Conservation (phyloP, 202 grass and related monocot genomes). For the Zoysia matrella region DNA sequence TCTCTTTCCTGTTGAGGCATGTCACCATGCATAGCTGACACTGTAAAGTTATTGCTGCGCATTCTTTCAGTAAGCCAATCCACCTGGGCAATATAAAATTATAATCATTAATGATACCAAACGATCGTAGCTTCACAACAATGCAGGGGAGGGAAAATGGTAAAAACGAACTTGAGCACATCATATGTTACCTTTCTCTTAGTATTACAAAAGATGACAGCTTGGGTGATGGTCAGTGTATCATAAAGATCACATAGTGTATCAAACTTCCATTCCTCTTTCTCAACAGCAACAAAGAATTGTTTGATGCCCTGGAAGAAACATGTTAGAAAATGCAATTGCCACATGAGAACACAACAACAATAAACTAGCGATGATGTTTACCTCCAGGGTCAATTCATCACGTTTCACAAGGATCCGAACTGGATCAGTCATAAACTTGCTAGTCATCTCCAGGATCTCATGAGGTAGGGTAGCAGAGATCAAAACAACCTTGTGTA, state of each 20-base stretch:
- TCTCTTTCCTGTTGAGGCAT: conserved; percentile 98
- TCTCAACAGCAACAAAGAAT: conserved; percentile 99
- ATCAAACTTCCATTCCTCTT: conserved; percentile 99
- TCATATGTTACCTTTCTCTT: conserved; percentile 78
- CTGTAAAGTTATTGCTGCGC: conserved; percentile 93
- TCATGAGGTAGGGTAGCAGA: conserved; percentile 94
- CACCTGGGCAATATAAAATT: conserved; percentile 61
- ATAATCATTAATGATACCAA: neutral
- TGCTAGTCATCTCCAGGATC: conserved; percentile 94
- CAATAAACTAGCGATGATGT: neutral
- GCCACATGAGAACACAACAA: conserved; percentile 1
- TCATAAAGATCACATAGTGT: conserved; percentile 97
- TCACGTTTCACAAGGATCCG: conserved; percentile 99
- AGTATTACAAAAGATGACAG: conserved; percentile 99
- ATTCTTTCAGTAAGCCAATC: conserved; percentile 96
- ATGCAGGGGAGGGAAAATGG: neutral
- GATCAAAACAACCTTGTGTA: conserved; percentile 70
- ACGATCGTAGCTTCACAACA: neutral
- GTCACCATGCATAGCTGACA: conserved; percentile 91
- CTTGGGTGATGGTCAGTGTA: conserved; percentile 97
- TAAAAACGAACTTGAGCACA: neutral
- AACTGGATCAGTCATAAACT: conserved; percentile 97
- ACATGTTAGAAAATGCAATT: neutral
- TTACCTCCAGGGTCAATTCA: conserved; percentile 98
- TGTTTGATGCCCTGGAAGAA: conserved; percentile 86